Base-by-base conservation (phyloP, 441 rosid species). In the Euphorbia schlechtendalii region DNA sequence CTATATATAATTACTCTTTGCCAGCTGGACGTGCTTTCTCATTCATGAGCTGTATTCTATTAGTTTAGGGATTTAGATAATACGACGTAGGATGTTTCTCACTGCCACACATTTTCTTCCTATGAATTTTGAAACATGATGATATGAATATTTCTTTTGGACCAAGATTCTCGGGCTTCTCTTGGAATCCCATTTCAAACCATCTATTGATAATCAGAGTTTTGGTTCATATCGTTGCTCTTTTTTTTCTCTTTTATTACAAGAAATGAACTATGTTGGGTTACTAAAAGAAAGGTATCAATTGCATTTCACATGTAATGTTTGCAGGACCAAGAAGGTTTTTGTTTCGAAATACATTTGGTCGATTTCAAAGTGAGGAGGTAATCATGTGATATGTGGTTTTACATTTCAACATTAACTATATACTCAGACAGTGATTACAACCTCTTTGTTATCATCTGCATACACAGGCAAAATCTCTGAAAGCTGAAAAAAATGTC, bases 361-460 rank as follows among this genome's bases (percentile, higher is more conserved):
- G 97, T 36, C 80, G 88, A 45, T 70, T 90, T 59, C 94, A 76
- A 64, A 92, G 90, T 64, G 97, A 92, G 81, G 98, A 92, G 98
- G 98, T 84, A 76, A 43, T 60, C 68, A 51, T 46, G 46, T 32
- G 45, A 40, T 40, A 9, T 40, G 45, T 3, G 4, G 11, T 40
- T 40, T 40, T 8, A 3, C 9, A 40, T 40, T 40, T 3, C 11
- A 40, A 40, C 11, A 32, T 40, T 9, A 40, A 12, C 9, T 12
- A 40, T 40, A 3, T 40, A 40, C 45, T 40, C 14, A n/a, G 14
- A 40, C 14, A 40, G 11, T 40, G 45, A 40, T 12, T 5, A 32
- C 34, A 2, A 32, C 5, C 8, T 24, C 18, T 55, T 17, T 45
- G 25, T 46, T 27, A 14, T 36, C 40, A 13, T 53, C 41, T 27